Percentiles rank a stretch among this genome's conserved stretches.
phyloP scores from a whole-genome alignment of 306 rosid genomes.

The Canavalia gladiata region DNA sequence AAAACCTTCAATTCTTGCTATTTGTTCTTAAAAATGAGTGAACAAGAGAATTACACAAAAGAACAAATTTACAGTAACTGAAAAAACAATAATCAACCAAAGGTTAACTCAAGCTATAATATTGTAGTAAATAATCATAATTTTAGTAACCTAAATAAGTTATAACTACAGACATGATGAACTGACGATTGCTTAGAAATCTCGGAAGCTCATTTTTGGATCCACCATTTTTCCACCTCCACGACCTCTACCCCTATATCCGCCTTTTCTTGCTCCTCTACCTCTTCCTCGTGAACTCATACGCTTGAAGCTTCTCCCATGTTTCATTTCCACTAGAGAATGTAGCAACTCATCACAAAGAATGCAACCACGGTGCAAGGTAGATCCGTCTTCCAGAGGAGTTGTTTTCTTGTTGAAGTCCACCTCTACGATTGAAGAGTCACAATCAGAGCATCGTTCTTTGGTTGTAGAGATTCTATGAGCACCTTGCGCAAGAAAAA shows the following conservation, averaged over 20 bases:
- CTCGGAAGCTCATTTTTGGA: conserved; percentile 97
- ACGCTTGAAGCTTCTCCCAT: conserved; percentile 74
- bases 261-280: conserved; percentile 68
- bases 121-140: background rate
- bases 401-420: conserved; percentile 96
- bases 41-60: background rate
- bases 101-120: conserved; percentile 11
- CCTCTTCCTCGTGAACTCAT: conserved; percentile 77
- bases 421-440: conserved; percentile 83
- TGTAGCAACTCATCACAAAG: conserved; percentile 92
- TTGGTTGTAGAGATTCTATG: conserved; percentile 83
- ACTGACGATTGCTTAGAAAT: conserved; percentile 58
- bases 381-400: conserved; percentile 86
- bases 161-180: conserved; percentile 20
- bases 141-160: background rate
- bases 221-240: conserved; percentile 65
- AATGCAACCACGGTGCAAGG: conserved; percentile 85
- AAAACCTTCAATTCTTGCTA: background rate
- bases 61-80: conserved; percentile 25
- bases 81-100: conserved; percentile 24
- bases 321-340: conserved; percentile 90
- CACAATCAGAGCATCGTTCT: conserved; percentile 81
- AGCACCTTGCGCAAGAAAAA: conserved; percentile 92
- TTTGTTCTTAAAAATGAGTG: conserved; percentile 6
- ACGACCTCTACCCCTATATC: conserved; percentile 71